Evolutionary conservation across 2,329 filamentous ascomycete genomes (phyloP).

Genomic region (Cercospora nicotianae): DNA sequence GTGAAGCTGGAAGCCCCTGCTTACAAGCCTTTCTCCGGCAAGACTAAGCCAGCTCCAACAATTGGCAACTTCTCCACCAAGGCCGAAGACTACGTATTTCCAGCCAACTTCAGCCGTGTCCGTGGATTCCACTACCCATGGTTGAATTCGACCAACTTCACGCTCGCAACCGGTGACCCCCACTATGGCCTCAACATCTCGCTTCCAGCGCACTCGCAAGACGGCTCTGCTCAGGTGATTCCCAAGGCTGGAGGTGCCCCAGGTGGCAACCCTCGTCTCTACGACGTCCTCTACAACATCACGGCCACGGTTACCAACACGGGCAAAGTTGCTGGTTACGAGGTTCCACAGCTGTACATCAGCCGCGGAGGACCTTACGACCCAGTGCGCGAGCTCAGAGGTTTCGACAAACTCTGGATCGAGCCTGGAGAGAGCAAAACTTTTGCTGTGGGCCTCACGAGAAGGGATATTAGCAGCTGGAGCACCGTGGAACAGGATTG

Average conservation of each 20-base stretch:
- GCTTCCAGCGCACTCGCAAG: conserved; percentile 59
- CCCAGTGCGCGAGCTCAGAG: conserved; percentile 38
- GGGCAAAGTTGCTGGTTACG: conserved; percentile 50
- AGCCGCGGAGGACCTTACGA: conserved; percentile 56
- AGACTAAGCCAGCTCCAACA: conserved; percentile 61
- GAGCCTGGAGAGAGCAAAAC: conserved; percentile 35
- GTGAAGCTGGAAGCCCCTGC: conserved; percentile 42
- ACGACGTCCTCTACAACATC: conserved; percentile 66
- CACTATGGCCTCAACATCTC: conserved; percentile 62
- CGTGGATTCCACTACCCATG: conserved; percentile 66
- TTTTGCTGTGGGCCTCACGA: conserved; percentile 42
- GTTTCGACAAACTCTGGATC: conserved; percentile 39
- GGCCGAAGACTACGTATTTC: conserved; percentile 57
- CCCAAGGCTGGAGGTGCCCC: conserved; percentile 63
- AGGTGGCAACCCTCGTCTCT: conserved; percentile 63
- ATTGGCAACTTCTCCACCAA: conserved; percentile 64
- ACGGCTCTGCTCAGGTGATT: conserved; percentile 57
- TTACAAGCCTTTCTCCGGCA: conserved; percentile 61
- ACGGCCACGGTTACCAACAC: conserved; percentile 63
- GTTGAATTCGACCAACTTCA: conserved; percentile 61
- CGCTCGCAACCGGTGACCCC: conserved; percentile 56
- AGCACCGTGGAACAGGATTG: conserved; percentile 52
- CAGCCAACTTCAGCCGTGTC: conserved; percentile 55
- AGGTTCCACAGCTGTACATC: conserved; percentile 53
- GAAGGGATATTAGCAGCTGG: conserved; percentile 53